Conservation (phyloP, 2,329 filamentous ascomycete species). For the Paecilomyces dactylethromorphus region DNA sequence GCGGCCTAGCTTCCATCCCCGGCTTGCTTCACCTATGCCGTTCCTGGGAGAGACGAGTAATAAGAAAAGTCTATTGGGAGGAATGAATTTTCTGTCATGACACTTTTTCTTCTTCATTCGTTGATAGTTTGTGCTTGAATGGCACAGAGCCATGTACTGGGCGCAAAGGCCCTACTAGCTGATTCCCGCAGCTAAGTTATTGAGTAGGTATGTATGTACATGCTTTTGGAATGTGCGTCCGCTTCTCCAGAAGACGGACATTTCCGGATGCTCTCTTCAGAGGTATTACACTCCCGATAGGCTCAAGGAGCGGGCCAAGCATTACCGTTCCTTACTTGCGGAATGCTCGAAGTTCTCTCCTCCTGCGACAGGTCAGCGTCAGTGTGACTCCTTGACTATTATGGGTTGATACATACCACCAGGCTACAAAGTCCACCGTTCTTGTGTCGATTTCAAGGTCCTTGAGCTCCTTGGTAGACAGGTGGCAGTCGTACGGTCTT, state of each 20-base stretch:
- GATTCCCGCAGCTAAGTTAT: background rate
- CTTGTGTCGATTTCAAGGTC: conserved; percentile 68
- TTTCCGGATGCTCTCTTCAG: background rate
- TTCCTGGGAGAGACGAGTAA: background rate
- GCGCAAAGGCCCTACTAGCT: background rate
- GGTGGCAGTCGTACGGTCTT: conserved; percentile 80
- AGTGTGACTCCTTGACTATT: background rate
- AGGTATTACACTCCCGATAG: background rate
- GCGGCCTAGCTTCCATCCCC: background rate
- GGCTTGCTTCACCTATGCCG: background rate
- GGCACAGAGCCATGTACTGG: background rate
- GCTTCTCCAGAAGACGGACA: background rate
- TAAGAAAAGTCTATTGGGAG: background rate
- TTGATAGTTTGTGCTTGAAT: background rate
- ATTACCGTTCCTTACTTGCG: conserved; percentile 11
- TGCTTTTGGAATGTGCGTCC: background rate
- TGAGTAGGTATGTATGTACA: background rate
- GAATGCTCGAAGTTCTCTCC: conserved; percentile 23
- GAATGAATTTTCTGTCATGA: background rate
- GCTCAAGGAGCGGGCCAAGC: background rate
- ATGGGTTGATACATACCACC: conserved; percentile 56
- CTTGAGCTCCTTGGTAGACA: conserved; percentile 68
- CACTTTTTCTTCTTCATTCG: background rate
- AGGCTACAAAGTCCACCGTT: conserved; percentile 68
- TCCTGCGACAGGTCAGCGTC: conserved; percentile 14